Conservation (phyloP, 2,329 filamentous ascomycete genomes). For the Diaporthe destruens region DNA sequence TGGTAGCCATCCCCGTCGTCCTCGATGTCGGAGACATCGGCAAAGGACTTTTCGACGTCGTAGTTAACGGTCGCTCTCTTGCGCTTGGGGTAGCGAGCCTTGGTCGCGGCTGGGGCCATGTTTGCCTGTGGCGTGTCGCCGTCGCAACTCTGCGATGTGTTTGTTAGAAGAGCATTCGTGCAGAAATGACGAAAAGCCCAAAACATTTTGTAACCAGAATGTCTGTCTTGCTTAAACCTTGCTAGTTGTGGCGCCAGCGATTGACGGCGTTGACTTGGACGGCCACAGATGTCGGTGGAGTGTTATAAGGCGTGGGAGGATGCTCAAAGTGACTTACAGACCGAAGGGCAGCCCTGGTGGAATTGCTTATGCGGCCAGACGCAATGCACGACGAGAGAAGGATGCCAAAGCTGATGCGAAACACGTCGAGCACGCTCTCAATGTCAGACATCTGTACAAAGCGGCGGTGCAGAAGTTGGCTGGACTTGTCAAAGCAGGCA, state of each 20-base stretch:
- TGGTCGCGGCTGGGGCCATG: neutral
- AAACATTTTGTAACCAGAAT: neutral
- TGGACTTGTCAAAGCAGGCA: neutral
- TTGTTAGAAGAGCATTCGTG: neutral
- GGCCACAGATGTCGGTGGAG: too few species aligned
- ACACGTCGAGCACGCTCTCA: too few species aligned
- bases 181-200: neutral
- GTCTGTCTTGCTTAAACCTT: neutral
- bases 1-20: neutral
- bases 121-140: neutral
- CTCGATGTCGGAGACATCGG: conserved; percentile 4
- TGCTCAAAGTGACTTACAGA: neutral
- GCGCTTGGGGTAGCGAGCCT: conserved; percentile 28
- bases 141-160: neutral
- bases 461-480: neutral
- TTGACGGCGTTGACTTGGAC: neutral
- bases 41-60: neutral
- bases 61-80: conserved; percentile 1
- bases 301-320: too few species aligned
- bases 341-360: neutral
- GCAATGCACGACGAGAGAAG: neutral
- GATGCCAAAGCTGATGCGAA: neutral
- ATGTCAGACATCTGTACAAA: neutral
- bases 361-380: neutral
- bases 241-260: too few species aligned